phyloP scores from a whole-genome alignment of 106 monocot genomes.

The Apostasia ramifera region DNA sequence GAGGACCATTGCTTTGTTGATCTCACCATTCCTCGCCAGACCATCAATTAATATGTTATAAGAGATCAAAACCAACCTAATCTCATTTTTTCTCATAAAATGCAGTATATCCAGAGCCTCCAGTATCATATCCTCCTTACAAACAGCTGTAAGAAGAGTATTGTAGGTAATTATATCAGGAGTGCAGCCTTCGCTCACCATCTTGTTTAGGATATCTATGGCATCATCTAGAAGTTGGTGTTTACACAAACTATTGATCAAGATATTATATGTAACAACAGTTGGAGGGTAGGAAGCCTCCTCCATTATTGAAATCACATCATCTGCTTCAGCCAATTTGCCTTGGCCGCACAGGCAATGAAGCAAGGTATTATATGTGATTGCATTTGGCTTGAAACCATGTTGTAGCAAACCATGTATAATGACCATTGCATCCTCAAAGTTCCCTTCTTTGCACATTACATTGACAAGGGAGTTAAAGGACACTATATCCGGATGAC shows the following conservation, averaged over 20 bases:
- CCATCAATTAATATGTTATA: conserved; percentile 69
- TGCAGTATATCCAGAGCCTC: conserved; percentile 51
- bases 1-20: conserved; percentile 44
- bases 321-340: conserved; percentile 55
- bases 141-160: conserved; percentile 63
- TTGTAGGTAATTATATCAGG: conserved; percentile 90
- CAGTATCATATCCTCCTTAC: conserved; percentile 49
- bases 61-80: conserved; percentile 40
- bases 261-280: conserved; percentile 69
- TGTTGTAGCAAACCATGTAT: conserved; percentile 29
- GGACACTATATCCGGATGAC: conserved; percentile 66
- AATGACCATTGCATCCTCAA: conserved; percentile 32
- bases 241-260: conserved; percentile 75
- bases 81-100: conserved; percentile 27
- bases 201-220: conserved; percentile 55
- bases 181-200: conserved; percentile 47
- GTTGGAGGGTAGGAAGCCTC: conserved; percentile 35
- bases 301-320: conserved; percentile 52
- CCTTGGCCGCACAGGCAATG: conserved; percentile 52
- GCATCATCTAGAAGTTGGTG: conserved; percentile 48
- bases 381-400: conserved; percentile 58
- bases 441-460: conserved; percentile 50
- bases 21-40: conserved; percentile 50
- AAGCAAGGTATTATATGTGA: conserved; percentile 79
- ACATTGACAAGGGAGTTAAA: conserved; percentile 63